Evolutionary conservation across 2,329 filamentous ascomycete species (phyloP), one percentile per base, ranked within the genome.

Genomic region (Claviceps quebecensis): DNA sequence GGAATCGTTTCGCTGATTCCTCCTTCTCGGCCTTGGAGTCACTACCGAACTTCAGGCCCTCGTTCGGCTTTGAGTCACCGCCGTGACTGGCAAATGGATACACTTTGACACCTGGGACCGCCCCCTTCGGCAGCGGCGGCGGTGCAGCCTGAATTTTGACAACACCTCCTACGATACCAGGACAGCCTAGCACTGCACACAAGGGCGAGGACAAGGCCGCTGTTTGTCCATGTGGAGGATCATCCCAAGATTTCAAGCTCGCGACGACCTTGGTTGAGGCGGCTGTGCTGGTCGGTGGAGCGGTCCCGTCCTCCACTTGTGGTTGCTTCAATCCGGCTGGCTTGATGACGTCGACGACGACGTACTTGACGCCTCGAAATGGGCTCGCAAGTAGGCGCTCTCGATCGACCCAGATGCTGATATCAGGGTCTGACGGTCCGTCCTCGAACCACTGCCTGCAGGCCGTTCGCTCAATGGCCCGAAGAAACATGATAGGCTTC

Each of bases 141-240:
- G 87, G 81, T 1, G 91, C 90, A 9, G 86, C 83, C 63, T 97
- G 89, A 34, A 98, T 75, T 55, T 91, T 88, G 52, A 95, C 78
- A 43, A 97, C 80, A 0, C 89, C 87, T 13, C 93, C 93, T 9
- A 95, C 86, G 49, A 95, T 76, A 1, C 81, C 83, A 40, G 79
- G 72, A 49, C 79, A 81, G 2, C 82, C 83, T 22, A 98, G 73
- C 1, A 85, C 78, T 34, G 78, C 77, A 65, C 87, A 95, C 6
- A 98, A 71, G 3, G 82, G 69, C 0, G 82, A 78, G 1, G 93
- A 97, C 23, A 98, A 72, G 1, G 87, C 87, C 47, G 81, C 79
- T 55, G 91, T 86, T 56, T 86, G 82, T 50, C 81, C 83, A 61
- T 91, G 87, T 1, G 93, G 89, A 1, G 89, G 84, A 61, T 95